Evolutionary conservation across 2,329 filamentous ascomycete species (phyloP).

Genomic region (Hortaea werneckii): DNA sequence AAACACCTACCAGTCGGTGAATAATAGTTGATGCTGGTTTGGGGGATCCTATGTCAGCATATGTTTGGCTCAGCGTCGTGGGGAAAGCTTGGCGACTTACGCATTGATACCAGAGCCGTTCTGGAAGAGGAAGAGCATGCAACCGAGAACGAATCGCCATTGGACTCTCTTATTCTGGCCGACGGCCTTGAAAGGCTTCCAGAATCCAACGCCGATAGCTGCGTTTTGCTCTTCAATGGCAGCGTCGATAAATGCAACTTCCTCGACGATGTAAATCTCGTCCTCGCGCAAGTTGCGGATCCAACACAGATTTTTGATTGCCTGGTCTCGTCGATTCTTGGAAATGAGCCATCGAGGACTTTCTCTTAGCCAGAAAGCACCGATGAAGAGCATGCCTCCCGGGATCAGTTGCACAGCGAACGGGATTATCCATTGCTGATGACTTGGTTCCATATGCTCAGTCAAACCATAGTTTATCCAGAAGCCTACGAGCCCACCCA

Average conservation of each 20-base stretch:
- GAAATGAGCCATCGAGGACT: slow-evolving; percentile 36
- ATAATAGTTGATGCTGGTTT: slow-evolving; percentile 56
- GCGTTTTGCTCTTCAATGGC: slow-evolving; percentile 55
- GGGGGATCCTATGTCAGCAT: too few relatives aligned
- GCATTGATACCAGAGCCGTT: slow-evolving; percentile 70
- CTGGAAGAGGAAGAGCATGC: slow-evolving; percentile 68
- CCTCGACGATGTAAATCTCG: slow-evolving; percentile 62
- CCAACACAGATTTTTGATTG: slow-evolving; percentile 45
- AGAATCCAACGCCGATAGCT: slow-evolving; percentile 61
- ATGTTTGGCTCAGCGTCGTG: too few relatives aligned
- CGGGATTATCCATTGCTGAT: slow-evolving; percentile 38
- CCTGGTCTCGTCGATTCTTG: slow-evolving; percentile 32
- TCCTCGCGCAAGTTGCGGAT: slow-evolving; percentile 48
- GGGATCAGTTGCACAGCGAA: slow-evolving; percentile 59
- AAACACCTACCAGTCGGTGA: slow-evolving; percentile 38
- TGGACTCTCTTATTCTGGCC: slow-evolving; percentile 48
- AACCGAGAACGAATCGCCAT: slow-evolving; percentile 64
- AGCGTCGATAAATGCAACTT: slow-evolving; percentile 59
- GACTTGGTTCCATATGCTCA: slow-evolving; percentile 33
- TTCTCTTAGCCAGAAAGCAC: slow-evolving; percentile 35
- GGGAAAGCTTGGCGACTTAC: too few relatives aligned
- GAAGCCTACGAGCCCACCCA: slow-evolving; percentile 41
- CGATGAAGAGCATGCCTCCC: slow-evolving; percentile 45
- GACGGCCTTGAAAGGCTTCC: slow-evolving; percentile 55
- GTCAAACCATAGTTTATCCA: slow-evolving; percentile 36